Base-by-base conservation (phyloP, 306 rosid genomes). In the Inga oerstediana region DNA sequence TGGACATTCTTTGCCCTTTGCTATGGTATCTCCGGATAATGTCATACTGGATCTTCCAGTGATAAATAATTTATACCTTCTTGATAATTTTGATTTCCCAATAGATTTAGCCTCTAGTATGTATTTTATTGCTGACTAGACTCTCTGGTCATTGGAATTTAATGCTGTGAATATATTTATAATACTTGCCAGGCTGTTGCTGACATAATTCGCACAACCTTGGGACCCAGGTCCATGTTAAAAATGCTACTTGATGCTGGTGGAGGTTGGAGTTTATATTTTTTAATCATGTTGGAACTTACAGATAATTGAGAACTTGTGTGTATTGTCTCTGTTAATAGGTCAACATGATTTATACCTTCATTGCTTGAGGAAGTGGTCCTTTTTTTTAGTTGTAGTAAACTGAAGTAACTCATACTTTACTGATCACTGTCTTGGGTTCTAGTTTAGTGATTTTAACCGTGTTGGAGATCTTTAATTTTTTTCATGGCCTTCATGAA, bases 151-250 rank as follows among this genome's bases (percentile, higher is more conserved):
- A 58, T 58, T 32, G 69, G 27, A 27, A 54, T 74, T 66, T 79
- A 27, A 37, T 35, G 48, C 70, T 67, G 32, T 62, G 76, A 22
- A 70, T 71, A 52, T 80, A 64, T 76, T 13, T 3, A 46, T 49
- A 64, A 30, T 80, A 7, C 62, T 41, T 83, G 58, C 49, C 76
- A 92, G 97, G 94, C 97, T 72, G 97, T 92, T 78, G 95, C 93
- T 64, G 97, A 92, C 80, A 92, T 92, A 68, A 92, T 92, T 22
- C 92, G 97, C 35, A 92, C 97, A 45, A 92, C 97, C 13, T 83
- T 92, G 91, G 97, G 97, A 17, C 97, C 97, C 19, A 89, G 97
- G 75, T 91, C 97, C 81, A 92, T 92, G 97, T 84, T 92, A 54
- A 92, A 92, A 85, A 92, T 92, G 97, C 87, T 92, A 39, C 90